Evolutionary conservation across 2,329 filamentous ascomycete genomes (phyloP), one percentile per base, ranked within the genome.

Genomic region (Neofusicoccum sp.): DNA sequence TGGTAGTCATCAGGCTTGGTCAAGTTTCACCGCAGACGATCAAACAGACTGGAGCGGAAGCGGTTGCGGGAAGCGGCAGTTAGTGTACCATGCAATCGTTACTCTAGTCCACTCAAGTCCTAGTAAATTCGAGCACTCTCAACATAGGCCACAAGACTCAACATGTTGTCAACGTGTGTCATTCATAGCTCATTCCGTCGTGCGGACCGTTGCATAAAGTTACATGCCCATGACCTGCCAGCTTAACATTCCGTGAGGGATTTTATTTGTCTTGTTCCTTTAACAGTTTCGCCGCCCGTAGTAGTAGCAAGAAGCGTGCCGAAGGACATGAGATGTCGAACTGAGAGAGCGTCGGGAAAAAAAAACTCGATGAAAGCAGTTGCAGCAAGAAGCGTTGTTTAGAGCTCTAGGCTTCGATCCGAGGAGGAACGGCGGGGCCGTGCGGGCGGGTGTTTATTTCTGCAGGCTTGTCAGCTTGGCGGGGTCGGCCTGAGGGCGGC

Each of bases 391-490:
- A 28, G 29, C 33, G 47, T 56, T 29, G 37, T 22, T 31, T 12
- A 16, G 43, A 8, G 16, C 9, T 63, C 52, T 52, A 60, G 39
- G 52, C 61, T 50, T 59, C 41, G 28, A 16, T 11, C 29, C n/a
- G 41, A 31, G 45, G 50, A 33, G 56, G 31, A 22, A 39, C 22
- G 45, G 45, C 33, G 14, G 14, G 49, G 47, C 14, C 28, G 22
- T n/a, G 28, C 28, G 37, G 49, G 37, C 36, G 48, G 31, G 37
- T 34, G 33, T 64, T 62, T 56, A 36, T 64, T 44, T 65, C 41
- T 50, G 52, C 45, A 39, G 14, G 45, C 22, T 9, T 3, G 44
- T 49, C 54, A 66, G 29, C 50, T 56, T 31, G 44, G 43, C 12
- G 34, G 29, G 49, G 64, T 34, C 14, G 36, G 36, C 49, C 31